Evolutionary conservation across 306 rosid species (phyloP).

Genomic region (Gynostemma pentaphyllum): DNA sequence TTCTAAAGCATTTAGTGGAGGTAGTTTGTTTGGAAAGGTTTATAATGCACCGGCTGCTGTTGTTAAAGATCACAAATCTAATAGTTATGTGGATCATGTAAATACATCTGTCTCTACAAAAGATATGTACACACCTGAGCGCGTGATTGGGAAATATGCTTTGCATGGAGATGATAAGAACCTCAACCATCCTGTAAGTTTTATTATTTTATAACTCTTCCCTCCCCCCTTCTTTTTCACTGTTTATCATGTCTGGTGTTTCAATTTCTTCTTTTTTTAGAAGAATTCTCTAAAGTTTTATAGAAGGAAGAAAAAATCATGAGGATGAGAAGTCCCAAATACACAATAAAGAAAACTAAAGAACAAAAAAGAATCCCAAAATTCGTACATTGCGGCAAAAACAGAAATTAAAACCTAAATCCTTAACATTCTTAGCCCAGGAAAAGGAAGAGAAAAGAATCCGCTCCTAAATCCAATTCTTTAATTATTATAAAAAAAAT

Average conservation of each 20-base stretch:
- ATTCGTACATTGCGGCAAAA: no score
- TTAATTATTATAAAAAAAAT: no score
- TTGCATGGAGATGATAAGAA: slow-evolving; percentile 56
- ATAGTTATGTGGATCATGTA: slow-evolving; percentile 49
- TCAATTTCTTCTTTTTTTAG: no score
- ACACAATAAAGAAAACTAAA: no score
- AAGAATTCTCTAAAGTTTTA: no score
- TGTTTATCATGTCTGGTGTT: slow-evolving; percentile 1
- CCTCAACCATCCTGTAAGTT: slow-evolving; percentile 60
- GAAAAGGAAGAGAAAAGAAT: no score
- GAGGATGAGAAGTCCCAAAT: no score
- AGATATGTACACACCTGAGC: slow-evolving; percentile 54
- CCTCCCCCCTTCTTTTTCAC: not conserved
- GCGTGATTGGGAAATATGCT: slow-evolving; percentile 39
- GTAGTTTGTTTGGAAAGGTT: slow-evolving; percentile 67
- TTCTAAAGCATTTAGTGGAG: slow-evolving; percentile 82
- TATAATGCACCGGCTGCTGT: slow-evolving; percentile 30
- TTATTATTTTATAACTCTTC: slow-evolving; percentile 9
- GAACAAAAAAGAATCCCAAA: no score
- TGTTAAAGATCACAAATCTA: slow-evolving; percentile 58
- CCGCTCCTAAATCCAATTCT: no score
- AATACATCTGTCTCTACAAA: slow-evolving; percentile 42
- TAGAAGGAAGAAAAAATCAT: no score
- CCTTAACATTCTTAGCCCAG: no score
- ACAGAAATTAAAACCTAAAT: no score